Conservation (phyloP, 2,329 filamentous ascomycete species). For the Diplodia intermedia region DNA sequence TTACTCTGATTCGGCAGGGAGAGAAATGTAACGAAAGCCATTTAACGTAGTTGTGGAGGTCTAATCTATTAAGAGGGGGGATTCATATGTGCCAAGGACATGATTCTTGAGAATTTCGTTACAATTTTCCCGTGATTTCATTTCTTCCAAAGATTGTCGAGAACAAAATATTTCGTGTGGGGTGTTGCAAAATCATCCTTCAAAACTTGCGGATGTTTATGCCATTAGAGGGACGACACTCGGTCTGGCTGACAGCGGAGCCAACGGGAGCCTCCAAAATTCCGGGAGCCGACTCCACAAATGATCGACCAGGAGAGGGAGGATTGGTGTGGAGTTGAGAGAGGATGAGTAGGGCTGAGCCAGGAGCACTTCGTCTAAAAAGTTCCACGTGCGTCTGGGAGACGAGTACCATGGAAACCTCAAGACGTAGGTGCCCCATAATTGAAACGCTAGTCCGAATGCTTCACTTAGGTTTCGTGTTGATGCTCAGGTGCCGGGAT, state of each 20-base stretch:
- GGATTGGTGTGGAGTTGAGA: background rate
- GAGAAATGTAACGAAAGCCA: background rate
- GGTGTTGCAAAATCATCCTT: background rate
- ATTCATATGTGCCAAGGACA: background rate
- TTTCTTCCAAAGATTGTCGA: background rate
- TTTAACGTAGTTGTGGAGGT: background rate
- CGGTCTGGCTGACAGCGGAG: background rate
- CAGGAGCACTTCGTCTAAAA: background rate
- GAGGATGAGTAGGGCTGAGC: background rate
- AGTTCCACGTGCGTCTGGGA: background rate
- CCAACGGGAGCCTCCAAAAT: background rate
- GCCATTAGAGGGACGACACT: background rate
- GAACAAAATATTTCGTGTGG: background rate
- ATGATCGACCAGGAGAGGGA: background rate
- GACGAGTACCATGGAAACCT: background rate
- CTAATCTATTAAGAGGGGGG: background rate
- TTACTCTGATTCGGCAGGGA: background rate
- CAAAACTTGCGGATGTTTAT: background rate
- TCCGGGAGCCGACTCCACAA: background rate
- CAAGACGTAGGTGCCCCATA: background rate
- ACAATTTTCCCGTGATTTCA: background rate
- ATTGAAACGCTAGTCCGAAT: background rate
- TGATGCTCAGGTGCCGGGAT: background rate
- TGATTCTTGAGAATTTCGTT: background rate
- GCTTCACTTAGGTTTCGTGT: background rate